These are phyloP conservation scores for Talaromyces borbonicus DNA, from an alignment of 495 filamentous ascomycete genomes.

Conservation along the genomic window DNA sequence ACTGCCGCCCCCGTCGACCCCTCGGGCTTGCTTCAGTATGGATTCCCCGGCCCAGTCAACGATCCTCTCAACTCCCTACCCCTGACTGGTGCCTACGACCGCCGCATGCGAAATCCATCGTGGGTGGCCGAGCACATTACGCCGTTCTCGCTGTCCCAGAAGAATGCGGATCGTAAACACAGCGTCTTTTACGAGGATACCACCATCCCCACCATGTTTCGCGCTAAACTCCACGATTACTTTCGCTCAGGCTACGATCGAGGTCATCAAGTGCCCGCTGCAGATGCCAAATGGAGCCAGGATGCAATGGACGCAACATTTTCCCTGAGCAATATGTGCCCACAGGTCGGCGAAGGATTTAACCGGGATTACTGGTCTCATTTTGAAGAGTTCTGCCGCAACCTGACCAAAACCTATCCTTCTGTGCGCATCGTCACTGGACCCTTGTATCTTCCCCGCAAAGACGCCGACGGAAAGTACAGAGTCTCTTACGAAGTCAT, in stretches of 20 bases:
- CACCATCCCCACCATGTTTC: slow-evolving; percentile 72
- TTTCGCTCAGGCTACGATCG: slow-evolving; percentile 74
- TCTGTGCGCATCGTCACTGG: slow-evolving; percentile 87
- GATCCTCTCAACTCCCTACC: slow-evolving; percentile 68
- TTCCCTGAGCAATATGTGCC: slow-evolving; percentile 88
- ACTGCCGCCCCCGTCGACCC: slow-evolving; percentile 60
- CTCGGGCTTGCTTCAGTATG: slow-evolving; percentile 86
- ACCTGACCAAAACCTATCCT: slow-evolving; percentile 71
- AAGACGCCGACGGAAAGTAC: slow-evolving; percentile 85
- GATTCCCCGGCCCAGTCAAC: slow-evolving; percentile 83
- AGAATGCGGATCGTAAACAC: slow-evolving; percentile 75
- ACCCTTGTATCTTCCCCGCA: slow-evolving; percentile 79
- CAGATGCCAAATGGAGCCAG: slow-evolving; percentile 93
- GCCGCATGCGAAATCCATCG: slow-evolving; percentile 79
- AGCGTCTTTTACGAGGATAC: slow-evolving; percentile 74
- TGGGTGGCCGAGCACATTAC: slow-evolving; percentile 99
- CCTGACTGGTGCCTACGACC: slow-evolving; percentile 80
- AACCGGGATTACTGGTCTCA: slow-evolving; percentile 99
- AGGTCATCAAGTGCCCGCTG: slow-evolving; percentile 81
- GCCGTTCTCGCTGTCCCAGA: slow-evolving; percentile 62
- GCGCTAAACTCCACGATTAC: slow-evolving; percentile 85
- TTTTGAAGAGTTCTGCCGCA: slow-evolving; percentile 91
- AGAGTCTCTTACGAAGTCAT: slow-evolving; percentile 95
- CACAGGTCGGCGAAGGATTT: slow-evolving; percentile 94
- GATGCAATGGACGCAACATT: slow-evolving; percentile 92